These are phyloP conservation scores for Boletus reticuloceps DNA, from an alignment of 768 basidiomycete species.

Conservation along the genomic window DNA sequence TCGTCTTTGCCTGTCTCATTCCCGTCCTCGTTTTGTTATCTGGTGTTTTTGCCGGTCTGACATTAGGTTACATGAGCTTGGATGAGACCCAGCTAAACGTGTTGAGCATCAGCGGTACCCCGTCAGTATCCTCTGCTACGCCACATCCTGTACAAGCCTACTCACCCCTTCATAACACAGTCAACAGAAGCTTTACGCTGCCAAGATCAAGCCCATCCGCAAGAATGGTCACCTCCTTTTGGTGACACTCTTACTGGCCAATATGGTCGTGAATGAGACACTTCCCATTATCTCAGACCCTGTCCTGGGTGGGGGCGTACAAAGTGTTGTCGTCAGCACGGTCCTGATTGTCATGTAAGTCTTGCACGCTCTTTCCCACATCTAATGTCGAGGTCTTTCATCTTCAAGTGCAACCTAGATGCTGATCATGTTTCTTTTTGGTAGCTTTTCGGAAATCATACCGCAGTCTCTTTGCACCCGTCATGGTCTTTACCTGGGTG, in stretches of 20 bases:
- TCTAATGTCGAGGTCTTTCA: neutral
- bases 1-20: conserved; percentile 58
- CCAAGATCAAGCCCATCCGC: conserved; percentile 84
- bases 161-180: conserved; percentile 35
- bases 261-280: conserved; percentile 91
- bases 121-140: conserved; percentile 45
- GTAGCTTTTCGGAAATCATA: conserved; percentile 87
- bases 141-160: neutral
- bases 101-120: conserved; percentile 77
- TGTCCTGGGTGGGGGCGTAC: conserved; percentile 74
- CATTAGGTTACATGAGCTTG: conserved; percentile 89
- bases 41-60: conserved; percentile 88
- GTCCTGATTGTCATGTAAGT: conserved; percentile 86
- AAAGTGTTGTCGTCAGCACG: conserved; percentile 78
- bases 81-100: conserved; percentile 92
- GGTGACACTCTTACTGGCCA: conserved; percentile 78
- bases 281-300: conserved; percentile 82
- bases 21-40: conserved; percentile 81
- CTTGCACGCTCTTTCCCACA: neutral
- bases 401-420: neutral
- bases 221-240: conserved; percentile 80
- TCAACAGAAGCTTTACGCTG: conserved; percentile 75
- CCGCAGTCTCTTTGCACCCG: conserved; percentile 92
- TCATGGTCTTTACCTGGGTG: conserved; percentile 85
- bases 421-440: conserved; percentile 2